Conservation (phyloP, 306 rosid species). For the Luffa acutangula region DNA sequence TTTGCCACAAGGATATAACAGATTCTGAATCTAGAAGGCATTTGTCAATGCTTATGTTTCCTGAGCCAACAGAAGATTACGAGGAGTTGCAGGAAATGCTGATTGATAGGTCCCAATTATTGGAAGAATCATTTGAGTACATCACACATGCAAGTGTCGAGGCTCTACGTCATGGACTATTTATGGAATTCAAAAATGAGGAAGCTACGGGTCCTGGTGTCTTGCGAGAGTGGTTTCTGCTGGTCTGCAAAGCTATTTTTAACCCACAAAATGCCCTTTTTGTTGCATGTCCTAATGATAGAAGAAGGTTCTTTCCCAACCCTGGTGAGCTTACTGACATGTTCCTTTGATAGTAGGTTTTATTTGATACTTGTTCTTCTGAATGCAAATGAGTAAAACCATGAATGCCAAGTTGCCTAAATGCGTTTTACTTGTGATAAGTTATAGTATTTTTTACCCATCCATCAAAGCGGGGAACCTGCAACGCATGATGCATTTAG, state of each 20-base stretch:
- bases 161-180: conserved; percentile 44
- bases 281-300: conserved; percentile 62
- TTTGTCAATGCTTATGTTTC: conserved; percentile 61
- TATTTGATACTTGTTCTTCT: background rate
- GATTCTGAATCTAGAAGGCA: conserved; percentile 65
- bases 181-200: conserved; percentile 70
- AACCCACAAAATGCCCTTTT: conserved; percentile 62
- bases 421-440: background rate
- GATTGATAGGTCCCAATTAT: conserved; percentile 60
- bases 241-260: conserved; percentile 71
- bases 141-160: conserved; percentile 34
- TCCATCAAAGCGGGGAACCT: background rate
- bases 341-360: background rate
- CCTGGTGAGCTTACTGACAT: conserved; percentile 39
- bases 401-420: background rate
- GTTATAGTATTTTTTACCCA: background rate
- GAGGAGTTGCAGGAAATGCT: conserved; percentile 71
- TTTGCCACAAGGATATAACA: conserved; percentile 36
- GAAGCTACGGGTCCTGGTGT: conserved; percentile 91
- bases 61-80: conserved; percentile 42
- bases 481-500: background rate
- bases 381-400: background rate
- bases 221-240: conserved; percentile 69
- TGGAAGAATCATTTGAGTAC: conserved; percentile 65
- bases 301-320: conserved; percentile 73